A percentile compares a stretch with the other conserved stretches of the same genome.
These are phyloP conservation scores for Eutrema japonicum DNA, from an alignment of 345 rosid genomes.

Conservation along the genomic window DNA sequence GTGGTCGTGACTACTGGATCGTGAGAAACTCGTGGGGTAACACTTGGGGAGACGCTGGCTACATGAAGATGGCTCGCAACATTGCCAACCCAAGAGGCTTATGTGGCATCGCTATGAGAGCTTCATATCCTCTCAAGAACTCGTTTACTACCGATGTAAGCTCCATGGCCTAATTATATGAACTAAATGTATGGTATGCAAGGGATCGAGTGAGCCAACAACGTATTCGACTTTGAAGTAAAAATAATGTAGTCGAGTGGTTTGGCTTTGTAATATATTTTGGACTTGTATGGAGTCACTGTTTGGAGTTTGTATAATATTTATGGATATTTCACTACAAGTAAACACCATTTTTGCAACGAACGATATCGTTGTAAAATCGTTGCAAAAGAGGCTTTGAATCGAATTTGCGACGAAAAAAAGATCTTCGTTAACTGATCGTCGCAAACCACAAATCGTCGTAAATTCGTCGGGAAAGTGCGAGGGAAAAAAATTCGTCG, in stretches of 20 bases:
- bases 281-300: neutral
- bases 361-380: too few relatives aligned
- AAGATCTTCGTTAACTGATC: too few relatives aligned
- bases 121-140: slow-evolving; percentile 80
- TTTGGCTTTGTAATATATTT: neutral
- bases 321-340: too few relatives aligned
- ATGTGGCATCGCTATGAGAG: slow-evolving; percentile 84
- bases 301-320: neutral
- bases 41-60: slow-evolving; percentile 78
- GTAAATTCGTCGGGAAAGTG: too few relatives aligned
- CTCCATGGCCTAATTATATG: slow-evolving; percentile 16
- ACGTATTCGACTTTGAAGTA: neutral
- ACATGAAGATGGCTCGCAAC: slow-evolving; percentile 70
- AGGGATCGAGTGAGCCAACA: neutral
- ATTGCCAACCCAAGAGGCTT: slow-evolving; percentile 51
- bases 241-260: slow-evolving; percentile 13
- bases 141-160: slow-evolving; percentile 1
- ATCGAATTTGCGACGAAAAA: too few relatives aligned
- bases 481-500: too few relatives aligned
- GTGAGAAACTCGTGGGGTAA: slow-evolving; percentile 82
- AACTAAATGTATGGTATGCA: slow-evolving; percentile 3
- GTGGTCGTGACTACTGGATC: slow-evolving; percentile 71
- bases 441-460: too few relatives aligned
- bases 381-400: too few relatives aligned
- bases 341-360: too few relatives aligned